Percentiles rank a stretch among this genome's conserved stretches.
Evolutionary conservation across 805 yeast genomes (phyloP).

Genomic region (Candida orba): DNA sequence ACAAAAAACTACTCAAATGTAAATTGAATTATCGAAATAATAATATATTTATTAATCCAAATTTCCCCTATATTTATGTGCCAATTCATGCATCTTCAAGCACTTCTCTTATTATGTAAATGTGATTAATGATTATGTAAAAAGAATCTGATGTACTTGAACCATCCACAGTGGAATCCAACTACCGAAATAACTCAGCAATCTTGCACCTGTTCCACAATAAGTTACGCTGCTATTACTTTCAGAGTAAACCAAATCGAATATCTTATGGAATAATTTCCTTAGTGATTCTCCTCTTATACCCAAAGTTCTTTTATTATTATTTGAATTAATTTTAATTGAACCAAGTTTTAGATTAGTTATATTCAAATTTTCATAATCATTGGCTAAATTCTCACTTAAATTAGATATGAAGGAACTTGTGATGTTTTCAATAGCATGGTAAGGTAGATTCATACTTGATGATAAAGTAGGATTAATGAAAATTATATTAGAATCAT

Average conservation of each 20-base stretch:
- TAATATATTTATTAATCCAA: too few relatives aligned
- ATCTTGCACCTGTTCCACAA: slow-evolving; percentile 21
- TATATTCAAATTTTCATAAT: slow-evolving; percentile 35
- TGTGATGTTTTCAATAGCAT: slow-evolving; percentile 54
- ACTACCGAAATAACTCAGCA: slow-evolving; percentile 12
- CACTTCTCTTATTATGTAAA: too few relatives aligned
- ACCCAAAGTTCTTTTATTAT: slow-evolving; percentile 13
- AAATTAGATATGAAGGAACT: slow-evolving; percentile 36
- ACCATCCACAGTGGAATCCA: slow-evolving; percentile 19
- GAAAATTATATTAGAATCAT: slow-evolving; percentile 42
- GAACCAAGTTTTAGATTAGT: slow-evolving; percentile 41
- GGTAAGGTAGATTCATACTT: slow-evolving; percentile 50
- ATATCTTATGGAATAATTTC: slow-evolving; percentile 16
- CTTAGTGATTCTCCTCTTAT: slow-evolving; percentile 18
- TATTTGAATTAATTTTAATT: slow-evolving; percentile 31
- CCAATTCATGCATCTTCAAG: background rate
- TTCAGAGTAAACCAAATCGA: slow-evolving; percentile 19
- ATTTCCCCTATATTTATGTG: slow-evolving; percentile 3
- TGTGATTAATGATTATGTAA: background rate
- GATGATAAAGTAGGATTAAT: slow-evolving; percentile 52
- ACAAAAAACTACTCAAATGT: too few relatives aligned
- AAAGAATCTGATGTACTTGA: background rate
- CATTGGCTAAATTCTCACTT: slow-evolving; percentile 30
- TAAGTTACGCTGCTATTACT: slow-evolving; percentile 13
- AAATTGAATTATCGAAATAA: too few relatives aligned